Base-by-base conservation (phyloP, 2,329 filamentous ascomycete genomes). In the Talaromyces albobiverticillius region DNA sequence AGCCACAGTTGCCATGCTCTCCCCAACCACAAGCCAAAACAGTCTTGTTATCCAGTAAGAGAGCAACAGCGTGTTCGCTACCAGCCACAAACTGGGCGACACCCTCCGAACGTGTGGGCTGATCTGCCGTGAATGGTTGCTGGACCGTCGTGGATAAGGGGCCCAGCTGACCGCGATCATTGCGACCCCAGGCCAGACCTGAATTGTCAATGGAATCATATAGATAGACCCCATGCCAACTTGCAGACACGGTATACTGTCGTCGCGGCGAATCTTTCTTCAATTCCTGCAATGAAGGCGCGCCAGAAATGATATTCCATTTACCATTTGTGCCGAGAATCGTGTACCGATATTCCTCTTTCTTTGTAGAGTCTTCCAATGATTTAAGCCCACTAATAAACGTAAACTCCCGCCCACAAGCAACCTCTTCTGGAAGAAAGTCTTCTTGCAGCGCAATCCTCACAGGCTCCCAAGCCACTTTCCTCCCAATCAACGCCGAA, bases 1-100 rank as follows among this genome's bases (percentile, higher is more conserved):
- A 82, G 3, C 94, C 94, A 69, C 94, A 99, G 68, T 99, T 99
- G 1, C 94, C 94, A 73, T 99, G 94, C 72, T 97, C 93, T 2
- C 91, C 92, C 94, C 94, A 99, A 18, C 94, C 94, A 90, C 93
- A 97, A 1, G 89, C 83, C 46, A 95, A 73, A 1, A 96, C 83
- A 48, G 86, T 81, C 20, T 31, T 53, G 1, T 83, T 83, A 18
- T 80, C 76, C 9, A 73, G 73, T 0, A 88, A 84, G 23, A 93
- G 71, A 8, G 85, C 89, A 58, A 97, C 71, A n/a, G 83, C 84
- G 70, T 99, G 94, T 71, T 97, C 94, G 66, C 93, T 96, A 0
- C 94, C 94, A 43, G 88, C 82, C 3, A 89, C 88, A n/a, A 97
- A 80, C 22, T 77, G 76, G 9, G 74, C 71, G 3, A 91, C 64